Evolutionary conservation across 202 grass and related monocot species (phyloP), one percentile per base, ranked within the genome.

Genomic region (Zizania palustris): DNA sequence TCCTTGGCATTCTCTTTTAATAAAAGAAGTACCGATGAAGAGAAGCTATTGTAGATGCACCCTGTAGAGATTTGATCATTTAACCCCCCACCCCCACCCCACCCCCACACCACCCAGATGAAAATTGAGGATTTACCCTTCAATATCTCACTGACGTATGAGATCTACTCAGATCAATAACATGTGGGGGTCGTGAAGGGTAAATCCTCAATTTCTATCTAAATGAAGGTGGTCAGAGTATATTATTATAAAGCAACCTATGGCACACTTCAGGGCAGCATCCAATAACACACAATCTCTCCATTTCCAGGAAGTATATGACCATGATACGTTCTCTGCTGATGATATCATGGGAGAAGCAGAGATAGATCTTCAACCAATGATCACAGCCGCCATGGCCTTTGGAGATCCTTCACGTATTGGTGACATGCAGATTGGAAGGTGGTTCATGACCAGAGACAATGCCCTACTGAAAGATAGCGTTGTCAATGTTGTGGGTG

Each of bases 341-440:
- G 96, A 99, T 11, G 96, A 99, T 74, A 99, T 99, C 78, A 99
- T 99, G 96, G 96, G 96, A n/a, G 92, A 99, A 80, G 96, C 92
- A 6, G 96, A 99, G 75, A 82, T 99, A 50, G 96, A 99, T 76
- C 83, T 99, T 18, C 90, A 99, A 61, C 92, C 96, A 40, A 93
- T 99, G 92, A 83, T 99, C 63, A 99, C 96, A 40, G 84, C 90
- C 71, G 92, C 82, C 11, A 86, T 96, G 72, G 96, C 96, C 33
- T 99, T 99, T 48, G 92, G 96, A 65, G 90, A 99, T 73, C 67
- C 87, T 6, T 84, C 85, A 3, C 86, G 80, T 70, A 70, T 93
- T 10, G 78, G 78, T 6, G 85, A 99, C 67, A 99, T 99, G 92
- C 96, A 99, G 60, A 93, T 99, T 69, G 96, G 96, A 46, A 87